Conservation (phyloP, 495 filamentous ascomycete species). For the Bathelium albidoporum region DNA sequence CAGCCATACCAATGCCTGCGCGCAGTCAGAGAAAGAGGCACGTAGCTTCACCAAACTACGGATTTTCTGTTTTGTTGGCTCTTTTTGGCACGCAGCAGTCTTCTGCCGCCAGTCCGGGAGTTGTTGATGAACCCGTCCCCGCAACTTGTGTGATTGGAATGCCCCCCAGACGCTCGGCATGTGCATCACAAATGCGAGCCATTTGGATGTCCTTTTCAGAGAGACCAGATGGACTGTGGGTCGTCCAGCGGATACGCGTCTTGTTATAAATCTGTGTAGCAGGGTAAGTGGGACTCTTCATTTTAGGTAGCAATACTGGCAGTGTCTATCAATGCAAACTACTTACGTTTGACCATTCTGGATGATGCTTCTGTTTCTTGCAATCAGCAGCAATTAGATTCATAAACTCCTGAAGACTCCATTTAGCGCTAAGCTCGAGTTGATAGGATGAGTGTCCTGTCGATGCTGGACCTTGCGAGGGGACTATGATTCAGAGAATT, state of each 20-base stretch:
- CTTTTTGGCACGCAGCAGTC: not conserved
- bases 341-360: slow-evolving; percentile 23
- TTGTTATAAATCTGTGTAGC: slow-evolving; percentile 13
- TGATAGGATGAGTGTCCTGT: too few relatives aligned
- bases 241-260: slow-evolving; percentile 22
- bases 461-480: too few relatives aligned
- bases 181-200: slow-evolving; percentile 20
- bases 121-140: not conserved
- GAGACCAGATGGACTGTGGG: slow-evolving; percentile 20
- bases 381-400: slow-evolving; percentile 19
- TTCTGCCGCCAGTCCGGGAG: slow-evolving; percentile 1
- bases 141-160: not conserved
- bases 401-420: slow-evolving; percentile 29
- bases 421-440: too few relatives aligned
- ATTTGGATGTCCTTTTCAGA: slow-evolving; percentile 16
- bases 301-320: not conserved
- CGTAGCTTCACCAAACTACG: too few relatives aligned
- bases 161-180: not conserved
- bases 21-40: too few relatives aligned
- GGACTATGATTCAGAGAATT: too few relatives aligned
- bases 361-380: slow-evolving; percentile 20
- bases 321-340: not conserved
- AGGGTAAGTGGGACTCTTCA: not conserved
- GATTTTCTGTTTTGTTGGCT: not conserved
- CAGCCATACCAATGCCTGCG: too few relatives aligned